Conservation (phyloP, 352 stramenopile genomes). For the Phytophthora crassamura region DNA sequence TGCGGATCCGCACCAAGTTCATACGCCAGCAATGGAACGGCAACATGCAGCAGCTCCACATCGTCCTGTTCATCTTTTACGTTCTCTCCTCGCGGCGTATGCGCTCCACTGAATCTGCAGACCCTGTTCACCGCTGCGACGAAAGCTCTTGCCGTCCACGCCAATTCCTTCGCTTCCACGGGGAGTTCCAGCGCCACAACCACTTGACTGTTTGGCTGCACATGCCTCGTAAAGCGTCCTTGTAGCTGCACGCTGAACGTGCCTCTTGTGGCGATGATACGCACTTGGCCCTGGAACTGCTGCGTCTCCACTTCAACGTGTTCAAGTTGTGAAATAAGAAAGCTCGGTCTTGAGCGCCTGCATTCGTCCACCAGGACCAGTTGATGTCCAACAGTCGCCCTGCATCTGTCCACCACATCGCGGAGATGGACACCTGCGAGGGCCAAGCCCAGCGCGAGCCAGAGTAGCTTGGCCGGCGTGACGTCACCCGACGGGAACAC, state of each 20-base stretch:
- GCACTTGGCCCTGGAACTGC: constrained; percentile 31
- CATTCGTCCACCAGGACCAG: constrained; percentile 26
- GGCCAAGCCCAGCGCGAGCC: constrained; percentile 42
- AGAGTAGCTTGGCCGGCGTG: constrained; percentile 50
- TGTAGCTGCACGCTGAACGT: constrained; percentile 61
- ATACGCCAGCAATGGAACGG: constrained; percentile 47
- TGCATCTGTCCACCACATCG: constrained; percentile 16
- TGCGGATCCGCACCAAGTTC: constrained; percentile 18
- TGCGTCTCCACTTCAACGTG: constrained; percentile 22
- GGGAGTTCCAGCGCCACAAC: constrained; percentile 65
- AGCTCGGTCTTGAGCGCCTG: neutral
- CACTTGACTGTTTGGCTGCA: constrained; percentile 36
- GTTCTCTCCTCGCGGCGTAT: constrained; percentile 3
- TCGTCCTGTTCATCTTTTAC: neutral
- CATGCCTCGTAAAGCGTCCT: constrained; percentile 57
- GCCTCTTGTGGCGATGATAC: neutral
- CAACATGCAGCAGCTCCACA: constrained; percentile 48
- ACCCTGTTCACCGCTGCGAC: neutral
- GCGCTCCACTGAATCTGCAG: neutral
- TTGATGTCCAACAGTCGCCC: neutral
- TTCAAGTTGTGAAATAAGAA: neutral
- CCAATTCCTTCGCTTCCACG: constrained; percentile 10
- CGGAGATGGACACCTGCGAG: constrained; percentile 50
- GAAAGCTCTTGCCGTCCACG: neutral
- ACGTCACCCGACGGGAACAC: constrained; percentile 62